Percentiles rank a stretch among this genome's conserved stretches.
Evolutionary conservation across 129 eudicot species (phyloP).

Genomic region (Chrysanthemum lavandulifolium): DNA sequence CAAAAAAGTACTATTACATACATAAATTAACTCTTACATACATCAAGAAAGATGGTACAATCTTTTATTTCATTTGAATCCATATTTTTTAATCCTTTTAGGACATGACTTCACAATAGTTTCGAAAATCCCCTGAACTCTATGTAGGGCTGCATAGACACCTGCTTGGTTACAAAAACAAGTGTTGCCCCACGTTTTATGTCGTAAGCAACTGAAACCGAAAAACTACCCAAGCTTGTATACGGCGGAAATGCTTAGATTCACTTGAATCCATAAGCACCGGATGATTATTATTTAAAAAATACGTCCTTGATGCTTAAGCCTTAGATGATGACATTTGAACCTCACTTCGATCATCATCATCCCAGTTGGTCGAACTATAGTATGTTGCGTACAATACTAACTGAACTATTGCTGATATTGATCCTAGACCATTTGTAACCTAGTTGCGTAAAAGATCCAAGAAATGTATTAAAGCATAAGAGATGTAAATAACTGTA

Average conservation of each 20-base stretch:
- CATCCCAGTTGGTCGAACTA: slow-evolving; percentile 70
- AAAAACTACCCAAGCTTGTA: slow-evolving; percentile 25
- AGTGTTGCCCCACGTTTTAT: slow-evolving; percentile 26
- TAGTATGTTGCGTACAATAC: slow-evolving; percentile 59
- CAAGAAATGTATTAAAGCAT: neutral
- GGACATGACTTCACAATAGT: slow-evolving; percentile 21
- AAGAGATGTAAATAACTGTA: neutral
- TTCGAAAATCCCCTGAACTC: slow-evolving; percentile 14
- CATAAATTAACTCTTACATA: too few species aligned
- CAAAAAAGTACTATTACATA: neutral
- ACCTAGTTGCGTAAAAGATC: slow-evolving; percentile 37
- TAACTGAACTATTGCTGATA: slow-evolving; percentile 59
- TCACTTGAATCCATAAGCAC: slow-evolving; percentile 15
- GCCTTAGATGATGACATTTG: slow-evolving; percentile 38
- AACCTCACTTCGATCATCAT: slow-evolving; percentile 34
- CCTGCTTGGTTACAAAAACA: slow-evolving; percentile 16
- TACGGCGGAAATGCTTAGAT: neutral
- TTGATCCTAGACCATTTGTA: slow-evolving; percentile 75
- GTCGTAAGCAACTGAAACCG: slow-evolving; percentile 19
- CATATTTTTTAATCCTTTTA: neutral
- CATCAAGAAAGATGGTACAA: neutral
- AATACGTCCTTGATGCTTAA: slow-evolving; percentile 18
- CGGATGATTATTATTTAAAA: slow-evolving; percentile 7
- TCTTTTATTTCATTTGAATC: slow-evolving; percentile 22
- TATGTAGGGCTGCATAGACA: slow-evolving; percentile 20